Conservation (phyloP, 768 basidiomycete genomes). For the Lactifluus piperatus region DNA sequence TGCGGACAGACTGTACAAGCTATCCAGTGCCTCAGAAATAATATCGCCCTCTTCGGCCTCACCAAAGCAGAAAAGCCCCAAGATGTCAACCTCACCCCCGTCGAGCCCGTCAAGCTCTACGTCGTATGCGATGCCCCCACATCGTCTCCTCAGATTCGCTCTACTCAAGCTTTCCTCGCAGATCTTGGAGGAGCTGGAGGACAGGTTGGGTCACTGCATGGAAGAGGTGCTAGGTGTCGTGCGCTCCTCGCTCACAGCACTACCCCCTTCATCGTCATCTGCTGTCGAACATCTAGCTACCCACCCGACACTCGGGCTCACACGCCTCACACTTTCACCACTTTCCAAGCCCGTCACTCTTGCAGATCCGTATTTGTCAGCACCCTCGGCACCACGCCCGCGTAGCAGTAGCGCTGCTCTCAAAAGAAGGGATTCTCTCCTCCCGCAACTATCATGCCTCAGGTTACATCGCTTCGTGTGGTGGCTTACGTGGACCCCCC, state of each 20-base stretch:
- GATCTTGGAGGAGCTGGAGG: constrained; percentile 90
- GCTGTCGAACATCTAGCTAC: not conserved
- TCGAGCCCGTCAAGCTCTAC: constrained; percentile 76
- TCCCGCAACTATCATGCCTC: too few species aligned
- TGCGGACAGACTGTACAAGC: constrained; percentile 52
- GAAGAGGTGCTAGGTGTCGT: constrained; percentile 58
- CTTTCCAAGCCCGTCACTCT: too few species aligned
- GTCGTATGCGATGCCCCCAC: constrained; percentile 46
- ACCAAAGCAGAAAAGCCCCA: constrained; percentile 92
- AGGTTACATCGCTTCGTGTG: too few species aligned
- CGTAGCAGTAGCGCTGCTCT: too few species aligned
- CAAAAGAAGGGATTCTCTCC: too few species aligned
- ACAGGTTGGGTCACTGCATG: constrained; percentile 63
- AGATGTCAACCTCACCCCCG: constrained; percentile 84
- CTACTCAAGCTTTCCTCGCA: constrained; percentile 25
- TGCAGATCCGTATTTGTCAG: too few species aligned
- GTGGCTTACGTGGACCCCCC: too few species aligned
- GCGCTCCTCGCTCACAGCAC: constrained; percentile 32
- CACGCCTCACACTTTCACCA: too few species aligned
- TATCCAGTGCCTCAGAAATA: constrained; percentile 56
- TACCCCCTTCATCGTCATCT: not conserved
- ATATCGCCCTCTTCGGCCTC: constrained; percentile 57
- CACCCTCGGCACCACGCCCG: too few species aligned
- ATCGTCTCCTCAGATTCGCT: not conserved
- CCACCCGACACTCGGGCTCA: not conserved